Conservation (phyloP, 2,329 filamentous ascomycete genomes). For the Paradendryphiella salina region DNA sequence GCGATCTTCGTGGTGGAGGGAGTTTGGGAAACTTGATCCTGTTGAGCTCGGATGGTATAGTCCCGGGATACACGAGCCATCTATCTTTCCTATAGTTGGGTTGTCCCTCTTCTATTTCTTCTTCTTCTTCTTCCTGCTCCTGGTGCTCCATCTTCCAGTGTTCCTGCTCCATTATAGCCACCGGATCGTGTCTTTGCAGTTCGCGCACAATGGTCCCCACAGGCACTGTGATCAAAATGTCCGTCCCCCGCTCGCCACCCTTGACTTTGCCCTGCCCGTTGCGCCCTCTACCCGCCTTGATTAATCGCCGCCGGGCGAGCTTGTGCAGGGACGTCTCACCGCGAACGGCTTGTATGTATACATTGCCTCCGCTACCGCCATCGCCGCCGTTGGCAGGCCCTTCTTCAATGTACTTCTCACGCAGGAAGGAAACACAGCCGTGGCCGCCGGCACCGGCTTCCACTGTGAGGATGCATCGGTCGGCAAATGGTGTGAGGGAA, state of each 20-base stretch:
- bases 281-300: constrained; percentile 75
- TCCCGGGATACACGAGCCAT: constrained; percentile 84
- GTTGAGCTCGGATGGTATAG: constrained; percentile 70
- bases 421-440: constrained; percentile 90
- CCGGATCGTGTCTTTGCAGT: constrained; percentile 74
- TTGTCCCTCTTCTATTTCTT: constrained; percentile 36
- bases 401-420: constrained; percentile 85
- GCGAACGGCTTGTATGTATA: constrained; percentile 91
- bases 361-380: constrained; percentile 84
- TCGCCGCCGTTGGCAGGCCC: constrained; percentile 95
- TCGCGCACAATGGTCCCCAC: constrained; percentile 91
- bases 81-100: constrained; percentile 63
- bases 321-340: constrained; percentile 94
- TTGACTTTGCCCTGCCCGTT: constrained; percentile 75
- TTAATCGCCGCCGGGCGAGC: constrained; percentile 73
- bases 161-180: constrained; percentile 65
- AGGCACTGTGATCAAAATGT: constrained; percentile 85
- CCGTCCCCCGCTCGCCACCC: constrained; percentile 79
- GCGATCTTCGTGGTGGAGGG: constrained; percentile 59
- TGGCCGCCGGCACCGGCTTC: constrained; percentile 82
- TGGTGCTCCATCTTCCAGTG: constrained; percentile 34
- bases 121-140: constrained; percentile 24
- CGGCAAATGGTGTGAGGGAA: constrained; percentile 78
- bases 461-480: constrained; percentile 77
- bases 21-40: constrained; percentile 61